phyloP scores from a whole-genome alignment of 345 rosid species.

The Eucalyptus pauciflora region DNA sequence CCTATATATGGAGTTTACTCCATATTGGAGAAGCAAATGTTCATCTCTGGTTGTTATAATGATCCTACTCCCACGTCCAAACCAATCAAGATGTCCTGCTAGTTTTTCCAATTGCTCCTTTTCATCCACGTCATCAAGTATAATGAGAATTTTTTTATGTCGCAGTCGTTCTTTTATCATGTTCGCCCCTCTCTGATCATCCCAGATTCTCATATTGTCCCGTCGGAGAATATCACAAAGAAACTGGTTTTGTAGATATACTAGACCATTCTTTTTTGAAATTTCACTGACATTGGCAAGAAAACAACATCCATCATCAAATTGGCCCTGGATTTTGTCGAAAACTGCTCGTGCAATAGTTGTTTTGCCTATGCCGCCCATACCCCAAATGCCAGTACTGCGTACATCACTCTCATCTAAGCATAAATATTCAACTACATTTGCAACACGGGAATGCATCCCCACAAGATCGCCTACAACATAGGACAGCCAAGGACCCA shows the following conservation, averaged over 20 bases:
- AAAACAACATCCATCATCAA: slow-evolving; percentile 8
- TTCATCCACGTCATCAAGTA: slow-evolving; percentile 1
- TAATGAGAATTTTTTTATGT: background rate
- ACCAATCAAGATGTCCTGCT: background rate
- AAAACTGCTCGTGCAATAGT: slow-evolving; percentile 4
- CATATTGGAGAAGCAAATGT: background rate
- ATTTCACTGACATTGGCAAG: slow-evolving; percentile 11
- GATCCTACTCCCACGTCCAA: slow-evolving; percentile 1
- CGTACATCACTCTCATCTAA: background rate
- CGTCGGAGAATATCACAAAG: background rate
- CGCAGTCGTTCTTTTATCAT: background rate
- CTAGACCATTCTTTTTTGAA: background rate
- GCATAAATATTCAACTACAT: background rate
- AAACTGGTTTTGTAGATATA: background rate
- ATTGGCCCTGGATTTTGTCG: background rate
- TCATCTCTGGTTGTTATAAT: slow-evolving; percentile 4
- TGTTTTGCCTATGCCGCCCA: background rate
- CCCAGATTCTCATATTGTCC: background rate
- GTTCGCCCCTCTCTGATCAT: background rate
- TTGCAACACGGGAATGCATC: background rate
- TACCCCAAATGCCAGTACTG: background rate
- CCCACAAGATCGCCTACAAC: background rate
- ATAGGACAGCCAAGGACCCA: background rate
- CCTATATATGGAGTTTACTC: background rate
- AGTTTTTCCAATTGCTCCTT: background rate